A percentile compares a stretch with the other conserved stretches of the same genome.
These are phyloP conservation scores for Fusarium tupiense DNA, from an alignment of 2,329 filamentous ascomycete species.

Conservation along the genomic window DNA sequence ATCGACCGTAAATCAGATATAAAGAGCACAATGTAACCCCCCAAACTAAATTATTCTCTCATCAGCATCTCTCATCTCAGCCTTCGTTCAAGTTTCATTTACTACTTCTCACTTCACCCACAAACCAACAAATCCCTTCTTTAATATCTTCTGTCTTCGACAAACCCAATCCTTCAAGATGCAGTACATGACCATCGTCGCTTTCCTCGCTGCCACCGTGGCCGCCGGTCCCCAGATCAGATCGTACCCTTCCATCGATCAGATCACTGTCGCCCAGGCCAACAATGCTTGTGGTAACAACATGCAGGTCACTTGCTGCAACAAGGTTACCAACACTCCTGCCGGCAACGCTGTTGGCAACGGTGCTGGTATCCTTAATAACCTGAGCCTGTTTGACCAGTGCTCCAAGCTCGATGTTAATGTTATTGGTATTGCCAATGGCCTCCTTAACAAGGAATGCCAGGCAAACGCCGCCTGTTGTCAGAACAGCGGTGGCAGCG, in stretches of 20 bases:
- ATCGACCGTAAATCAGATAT: neutral
- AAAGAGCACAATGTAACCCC: neutral
- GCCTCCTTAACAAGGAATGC: conserved; percentile 11
- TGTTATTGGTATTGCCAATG: neutral
- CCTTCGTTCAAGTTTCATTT: neutral
- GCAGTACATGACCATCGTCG: neutral
- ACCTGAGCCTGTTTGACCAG: neutral
- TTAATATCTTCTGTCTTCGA: neutral
- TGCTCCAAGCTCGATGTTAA: conserved; percentile 7
- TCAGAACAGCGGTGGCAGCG: neutral
- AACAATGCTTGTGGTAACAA: neutral
- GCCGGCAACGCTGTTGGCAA: neutral
- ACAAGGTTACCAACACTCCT: neutral
- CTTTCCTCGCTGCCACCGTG: conserved; percentile 2
- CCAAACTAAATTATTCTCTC: neutral
- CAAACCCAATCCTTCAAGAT: neutral
- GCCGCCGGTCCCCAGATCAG: neutral
- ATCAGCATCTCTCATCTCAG: neutral
- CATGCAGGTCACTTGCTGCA: conserved; percentile 6
- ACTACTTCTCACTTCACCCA: neutral
- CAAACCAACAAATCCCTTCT: neutral
- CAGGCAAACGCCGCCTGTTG: conserved; percentile 5
- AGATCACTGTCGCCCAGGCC: conserved; percentile 1
- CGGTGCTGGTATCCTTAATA: neutral
- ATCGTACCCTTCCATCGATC: neutral